Conservation (phyloP, 495 filamentous ascomycete species). For the Talaromyces thailandensis region DNA sequence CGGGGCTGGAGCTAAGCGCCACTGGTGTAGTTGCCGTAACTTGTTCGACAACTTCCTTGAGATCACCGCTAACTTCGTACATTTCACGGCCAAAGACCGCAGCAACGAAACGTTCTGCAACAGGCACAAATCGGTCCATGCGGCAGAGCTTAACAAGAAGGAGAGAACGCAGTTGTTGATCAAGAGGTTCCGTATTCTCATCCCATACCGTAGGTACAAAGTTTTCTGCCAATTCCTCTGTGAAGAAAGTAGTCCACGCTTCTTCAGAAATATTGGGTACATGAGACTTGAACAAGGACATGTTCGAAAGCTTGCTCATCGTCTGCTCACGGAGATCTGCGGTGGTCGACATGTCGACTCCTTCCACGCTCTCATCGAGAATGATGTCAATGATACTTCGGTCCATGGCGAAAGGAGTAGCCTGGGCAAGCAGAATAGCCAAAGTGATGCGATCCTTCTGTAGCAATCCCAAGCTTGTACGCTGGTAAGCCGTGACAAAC, state of each 20-base stretch:
- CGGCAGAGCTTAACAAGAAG: conserved; percentile 90
- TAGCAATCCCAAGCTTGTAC: conserved; percentile 83
- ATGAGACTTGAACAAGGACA: conserved; percentile 65
- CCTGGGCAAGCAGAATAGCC: conserved; percentile 93
- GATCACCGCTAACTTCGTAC: conserved; percentile 72
- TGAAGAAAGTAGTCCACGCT: conserved; percentile 73
- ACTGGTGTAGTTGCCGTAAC: conserved; percentile 80
- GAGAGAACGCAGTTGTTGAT: conserved; percentile 75
- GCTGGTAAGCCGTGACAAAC: conserved; percentile 84
- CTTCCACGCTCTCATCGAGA: conserved; percentile 67
- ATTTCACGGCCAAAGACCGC: conserved; percentile 80
- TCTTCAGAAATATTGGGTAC: conserved; percentile 49
- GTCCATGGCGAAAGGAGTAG: conserved; percentile 89
- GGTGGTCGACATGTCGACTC: conserved; percentile 67
- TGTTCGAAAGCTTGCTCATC: conserved; percentile 55
- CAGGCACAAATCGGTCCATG: conserved; percentile 88
- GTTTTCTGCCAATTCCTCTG: conserved; percentile 81
- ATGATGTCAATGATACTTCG: conserved; percentile 77
- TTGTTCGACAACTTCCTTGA: conserved; percentile 76
- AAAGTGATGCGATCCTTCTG: conserved; percentile 92
- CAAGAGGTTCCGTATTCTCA: conserved; percentile 49
- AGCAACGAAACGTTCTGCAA: conserved; percentile 81
- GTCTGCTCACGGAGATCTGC: conserved; percentile 56
- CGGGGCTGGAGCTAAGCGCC: conserved; percentile 84
- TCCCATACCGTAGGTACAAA: conserved; percentile 74